A percentile compares a stretch with the other conserved stretches of the same genome.
Evolutionary conservation across 805 yeast species (phyloP).

Genomic region (Metschnikowia corniflorae): DNA sequence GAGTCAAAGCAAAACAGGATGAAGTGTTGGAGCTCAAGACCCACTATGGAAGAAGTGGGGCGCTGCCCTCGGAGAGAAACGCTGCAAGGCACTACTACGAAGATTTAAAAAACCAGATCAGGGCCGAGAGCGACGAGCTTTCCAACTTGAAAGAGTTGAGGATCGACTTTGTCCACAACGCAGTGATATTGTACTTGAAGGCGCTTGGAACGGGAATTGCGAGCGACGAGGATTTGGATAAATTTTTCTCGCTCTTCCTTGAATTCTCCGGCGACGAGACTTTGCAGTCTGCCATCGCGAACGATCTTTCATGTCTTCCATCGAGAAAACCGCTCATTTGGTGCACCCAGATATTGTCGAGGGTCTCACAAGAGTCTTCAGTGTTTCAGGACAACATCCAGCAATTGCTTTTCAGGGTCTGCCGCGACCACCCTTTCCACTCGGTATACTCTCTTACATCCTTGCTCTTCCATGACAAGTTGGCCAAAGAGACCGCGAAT

Average conservation of each 20-base stretch:
- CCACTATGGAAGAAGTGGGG: conserved; percentile 39
- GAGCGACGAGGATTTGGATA: conserved; percentile 57
- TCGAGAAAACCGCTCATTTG: conserved; percentile 67
- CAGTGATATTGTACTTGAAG: conserved; percentile 57
- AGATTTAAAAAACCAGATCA: conserved; percentile 46
- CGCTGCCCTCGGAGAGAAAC: conserved; percentile 45
- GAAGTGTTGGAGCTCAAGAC: conserved; percentile 50
- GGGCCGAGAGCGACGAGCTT: conserved; percentile 48
- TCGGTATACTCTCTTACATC: conserved; percentile 61
- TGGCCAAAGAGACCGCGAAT: conserved; percentile 23
- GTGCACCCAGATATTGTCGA: conserved; percentile 77
- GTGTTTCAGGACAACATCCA: conserved; percentile 56
- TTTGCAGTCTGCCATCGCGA: conserved; percentile 42
- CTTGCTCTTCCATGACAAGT: conserved; percentile 43
- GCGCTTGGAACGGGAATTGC: conserved; percentile 44
- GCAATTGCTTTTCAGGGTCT: conserved; percentile 43
- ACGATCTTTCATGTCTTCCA: conserved; percentile 45
- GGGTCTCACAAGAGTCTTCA: conserved; percentile 48
- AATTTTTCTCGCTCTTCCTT: conserved; percentile 82
- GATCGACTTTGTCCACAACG: conserved; percentile 44
- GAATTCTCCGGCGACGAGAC: conserved; percentile 47
- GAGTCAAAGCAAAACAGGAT: conserved; percentile 38
- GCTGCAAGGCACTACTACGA: conserved; percentile 51
- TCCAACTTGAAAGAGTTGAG: conserved; percentile 34
- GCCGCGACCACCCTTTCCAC: conserved; percentile 67